These are phyloP conservation scores for Podaxis sp. DNA, from an alignment of 768 basidiomycete species.

Conservation along the genomic window DNA sequence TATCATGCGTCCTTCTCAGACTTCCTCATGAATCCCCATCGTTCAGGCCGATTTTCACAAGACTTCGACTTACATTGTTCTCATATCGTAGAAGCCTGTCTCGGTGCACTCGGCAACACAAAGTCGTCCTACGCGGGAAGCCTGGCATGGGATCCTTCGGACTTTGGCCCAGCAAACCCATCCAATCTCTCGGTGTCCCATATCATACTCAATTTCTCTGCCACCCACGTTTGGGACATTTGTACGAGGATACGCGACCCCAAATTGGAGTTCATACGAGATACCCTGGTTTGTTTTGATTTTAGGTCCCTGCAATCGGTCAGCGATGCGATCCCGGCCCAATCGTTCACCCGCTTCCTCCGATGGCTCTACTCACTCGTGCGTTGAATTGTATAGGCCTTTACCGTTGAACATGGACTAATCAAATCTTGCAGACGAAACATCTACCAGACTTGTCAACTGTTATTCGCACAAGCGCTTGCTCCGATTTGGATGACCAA, in stretches of 20 bases:
- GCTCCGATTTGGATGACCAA: background rate
- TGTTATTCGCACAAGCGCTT: background rate
- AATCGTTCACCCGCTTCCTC: background rate
- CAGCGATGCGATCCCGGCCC: background rate
- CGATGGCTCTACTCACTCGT: background rate
- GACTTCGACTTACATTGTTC: background rate
- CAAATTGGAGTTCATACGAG: background rate
- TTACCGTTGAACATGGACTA: background rate
- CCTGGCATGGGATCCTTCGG: background rate
- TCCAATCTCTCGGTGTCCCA: background rate
- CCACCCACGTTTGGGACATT: background rate
- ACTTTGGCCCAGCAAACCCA: background rate
- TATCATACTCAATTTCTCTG: background rate
- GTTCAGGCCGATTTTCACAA: background rate
- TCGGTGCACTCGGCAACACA: background rate
- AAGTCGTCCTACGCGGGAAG: too few species aligned
- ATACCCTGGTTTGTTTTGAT: background rate
- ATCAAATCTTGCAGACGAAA: background rate
- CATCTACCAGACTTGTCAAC: background rate
- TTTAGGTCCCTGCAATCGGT: background rate
- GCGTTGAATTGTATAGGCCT: background rate
- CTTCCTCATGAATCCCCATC: background rate
- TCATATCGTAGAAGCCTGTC: background rate
- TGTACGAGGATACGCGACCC: background rate
- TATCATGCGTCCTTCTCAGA: background rate